Base-by-base conservation (phyloP, 106 monocot genomes). In the Dendrobium officinale region DNA sequence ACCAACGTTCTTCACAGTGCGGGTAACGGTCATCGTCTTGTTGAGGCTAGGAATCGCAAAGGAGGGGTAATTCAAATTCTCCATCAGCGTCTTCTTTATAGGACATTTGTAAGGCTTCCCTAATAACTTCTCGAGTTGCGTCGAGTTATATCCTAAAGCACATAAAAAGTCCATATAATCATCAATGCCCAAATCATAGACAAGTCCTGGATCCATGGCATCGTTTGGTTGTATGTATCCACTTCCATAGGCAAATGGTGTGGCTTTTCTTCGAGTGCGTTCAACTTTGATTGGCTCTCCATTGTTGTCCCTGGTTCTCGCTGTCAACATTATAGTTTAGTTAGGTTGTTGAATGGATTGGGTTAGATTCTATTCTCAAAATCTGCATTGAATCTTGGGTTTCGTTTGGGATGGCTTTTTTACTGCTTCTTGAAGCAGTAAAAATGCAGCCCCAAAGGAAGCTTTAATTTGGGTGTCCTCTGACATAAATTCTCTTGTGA, bases 151-250 rank as follows among this genome's bases (percentile, higher is more conserved):
- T 16, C 86, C 83, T 56, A 88, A 81, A 9, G 86, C 13, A 84
- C 95, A 96, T 13, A 78, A 82, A 75, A 91, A 96, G 76, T 90
- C 82, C 41, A 91, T 80, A 79, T 96, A 96, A 79, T 93, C 96
- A 5, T 41, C 26, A 82, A 91, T 88, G 0, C 85, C 67, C n/a
- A 91, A 89, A 29, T 96, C 91, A 84, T 96, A 93, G 58, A 96
- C 58, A 9, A 93, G 85, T 61, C 96, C 93, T 13, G 93, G 93
- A 66, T 93, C 85, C 2, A 81, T 47, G 1, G 95, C 93, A 61
- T 88, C 85, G 9, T 15, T 80, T 20, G 88, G 91, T 75, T 88
- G 73, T 2, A 96, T 8, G 48, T 96, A 89, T 58, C 95, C 95
- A 29, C 91, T 83, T 26, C 95, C 93, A 17, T 59, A 82, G 16